Conservation (phyloP, 768 basidiomycete genomes). For the Ramaria sp. region DNA sequence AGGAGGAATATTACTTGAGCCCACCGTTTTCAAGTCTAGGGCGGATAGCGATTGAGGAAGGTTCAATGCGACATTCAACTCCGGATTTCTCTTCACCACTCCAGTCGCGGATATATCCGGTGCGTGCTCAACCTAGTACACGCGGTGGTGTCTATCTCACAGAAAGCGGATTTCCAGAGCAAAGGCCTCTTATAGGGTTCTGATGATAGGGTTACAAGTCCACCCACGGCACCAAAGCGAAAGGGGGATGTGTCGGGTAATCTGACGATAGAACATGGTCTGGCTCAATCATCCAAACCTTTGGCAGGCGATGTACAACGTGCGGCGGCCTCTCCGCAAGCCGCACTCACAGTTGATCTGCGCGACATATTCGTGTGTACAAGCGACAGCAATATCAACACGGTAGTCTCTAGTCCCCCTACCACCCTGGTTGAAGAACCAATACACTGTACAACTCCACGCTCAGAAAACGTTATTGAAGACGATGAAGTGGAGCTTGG, state of each 20-base stretch:
- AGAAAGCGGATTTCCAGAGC: not conserved
- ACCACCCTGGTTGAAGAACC: not conserved
- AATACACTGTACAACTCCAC: not conserved
- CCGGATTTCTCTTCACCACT: not conserved
- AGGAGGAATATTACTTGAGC: constrained; percentile 1
- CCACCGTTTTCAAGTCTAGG: constrained; percentile 1
- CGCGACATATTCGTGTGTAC: not conserved
- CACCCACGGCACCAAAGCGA: not conserved
- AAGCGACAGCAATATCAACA: not conserved
- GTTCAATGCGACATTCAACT: not conserved
- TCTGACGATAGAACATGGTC: not conserved
- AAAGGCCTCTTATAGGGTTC: not conserved
- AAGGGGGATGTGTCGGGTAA: not conserved
- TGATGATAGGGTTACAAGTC: constrained; percentile 7
- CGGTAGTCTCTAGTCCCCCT: not conserved
- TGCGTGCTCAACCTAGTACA: not conserved
- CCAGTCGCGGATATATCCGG: not conserved
- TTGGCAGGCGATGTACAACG: not conserved
- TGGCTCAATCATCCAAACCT: not conserved
- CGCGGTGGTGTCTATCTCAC: too few species aligned
- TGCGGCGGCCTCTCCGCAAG: not conserved
- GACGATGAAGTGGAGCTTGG: not conserved
- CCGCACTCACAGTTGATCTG: not conserved
- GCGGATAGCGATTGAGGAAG: not conserved
- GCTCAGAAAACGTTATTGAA: not conserved